Conservation (phyloP, 208 protist genomes). For the Trypanosoma melophagium region DNA sequence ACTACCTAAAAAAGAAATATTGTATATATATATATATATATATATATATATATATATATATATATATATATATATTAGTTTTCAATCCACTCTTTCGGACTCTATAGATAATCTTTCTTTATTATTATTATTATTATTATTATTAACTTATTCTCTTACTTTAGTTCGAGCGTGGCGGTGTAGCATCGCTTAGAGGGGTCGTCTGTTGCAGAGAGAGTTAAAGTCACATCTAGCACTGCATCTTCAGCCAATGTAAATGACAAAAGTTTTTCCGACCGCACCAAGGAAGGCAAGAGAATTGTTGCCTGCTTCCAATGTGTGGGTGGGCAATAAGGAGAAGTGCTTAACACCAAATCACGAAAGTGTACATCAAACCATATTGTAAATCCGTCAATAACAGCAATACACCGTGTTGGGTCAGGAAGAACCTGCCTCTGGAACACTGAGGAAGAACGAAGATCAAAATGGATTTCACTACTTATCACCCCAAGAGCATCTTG, state of each 20-base stretch:
- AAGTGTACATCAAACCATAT: conserved; percentile 78
- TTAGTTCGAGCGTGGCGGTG: conserved; percentile 56
- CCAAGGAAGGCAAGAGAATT: conserved; percentile 52
- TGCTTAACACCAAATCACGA: conserved; percentile 42
- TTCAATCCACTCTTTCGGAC: not conserved
- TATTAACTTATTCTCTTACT: conserved; percentile 11
- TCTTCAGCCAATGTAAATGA: conserved; percentile 30
- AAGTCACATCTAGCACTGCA: conserved; percentile 28
- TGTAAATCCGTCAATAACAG: conserved; percentile 65
- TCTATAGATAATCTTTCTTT: not conserved
- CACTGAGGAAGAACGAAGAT: conserved; percentile 28
- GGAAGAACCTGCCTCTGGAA: conserved; percentile 15
- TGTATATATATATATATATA: too few relatives aligned
- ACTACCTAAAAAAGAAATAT: too few relatives aligned
- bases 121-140: not conserved
- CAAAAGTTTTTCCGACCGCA: conserved; percentile 41
- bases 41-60: too few relatives aligned
- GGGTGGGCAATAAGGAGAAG: conserved; percentile 41
- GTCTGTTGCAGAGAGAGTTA: conserved; percentile 35
- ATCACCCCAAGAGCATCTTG: conserved; percentile 31
- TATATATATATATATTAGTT: too few relatives aligned
- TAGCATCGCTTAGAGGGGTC: conserved; percentile 44
- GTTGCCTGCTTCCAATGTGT: conserved; percentile 93
- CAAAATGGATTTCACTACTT: conserved; percentile 31
- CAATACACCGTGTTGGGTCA: not conserved